A percentile compares a stretch with the other conserved stretches of the same genome.
Conservation (phyloP, 75 land plant genomes). For the Pseudotsuga menziesii region DNA sequence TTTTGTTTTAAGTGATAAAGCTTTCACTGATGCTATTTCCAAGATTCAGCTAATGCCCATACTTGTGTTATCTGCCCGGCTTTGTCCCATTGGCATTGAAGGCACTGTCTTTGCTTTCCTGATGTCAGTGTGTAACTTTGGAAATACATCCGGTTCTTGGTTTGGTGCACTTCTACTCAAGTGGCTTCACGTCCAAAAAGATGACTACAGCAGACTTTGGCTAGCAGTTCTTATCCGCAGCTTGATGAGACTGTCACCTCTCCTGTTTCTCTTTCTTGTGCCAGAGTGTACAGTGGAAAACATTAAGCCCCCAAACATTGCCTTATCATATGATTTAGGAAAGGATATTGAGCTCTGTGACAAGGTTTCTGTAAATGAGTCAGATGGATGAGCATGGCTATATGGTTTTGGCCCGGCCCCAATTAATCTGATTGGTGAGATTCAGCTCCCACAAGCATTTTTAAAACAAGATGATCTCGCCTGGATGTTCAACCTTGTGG, state of each 20-base stretch:
- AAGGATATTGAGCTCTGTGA: conserved; percentile 1
- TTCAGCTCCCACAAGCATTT: no score
- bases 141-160: conserved; percentile 27
- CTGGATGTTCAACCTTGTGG: not conserved
- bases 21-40: conserved; percentile 19
- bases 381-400: not conserved
- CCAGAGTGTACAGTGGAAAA: conserved; percentile 19
- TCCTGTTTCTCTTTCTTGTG: conserved; percentile 19
- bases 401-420: not conserved
- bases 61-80: conserved; percentile 26
- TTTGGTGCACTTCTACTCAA: conserved; percentile 22
- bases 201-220: conserved; percentile 29
- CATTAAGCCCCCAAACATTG: conserved; percentile 4
- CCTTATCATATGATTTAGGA: not conserved
- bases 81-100: conserved; percentile 24
- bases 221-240: conserved; percentile 23
- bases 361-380: conserved; percentile 2
- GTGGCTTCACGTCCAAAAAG: conserved; percentile 13
- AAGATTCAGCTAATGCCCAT: conserved; percentile 27
- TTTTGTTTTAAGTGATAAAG: conserved; percentile 24
- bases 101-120: conserved; percentile 36
- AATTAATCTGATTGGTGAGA: no score
- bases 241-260: conserved; percentile 18
- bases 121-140: conserved; percentile 32
- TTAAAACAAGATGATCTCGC: not conserved